A percentile compares a stretch with the other conserved stretches of the same genome.
phyloP scores from a whole-genome alignment of 2,329 filamentous ascomycete species.

The Aurifilum marmelostoma region DNA sequence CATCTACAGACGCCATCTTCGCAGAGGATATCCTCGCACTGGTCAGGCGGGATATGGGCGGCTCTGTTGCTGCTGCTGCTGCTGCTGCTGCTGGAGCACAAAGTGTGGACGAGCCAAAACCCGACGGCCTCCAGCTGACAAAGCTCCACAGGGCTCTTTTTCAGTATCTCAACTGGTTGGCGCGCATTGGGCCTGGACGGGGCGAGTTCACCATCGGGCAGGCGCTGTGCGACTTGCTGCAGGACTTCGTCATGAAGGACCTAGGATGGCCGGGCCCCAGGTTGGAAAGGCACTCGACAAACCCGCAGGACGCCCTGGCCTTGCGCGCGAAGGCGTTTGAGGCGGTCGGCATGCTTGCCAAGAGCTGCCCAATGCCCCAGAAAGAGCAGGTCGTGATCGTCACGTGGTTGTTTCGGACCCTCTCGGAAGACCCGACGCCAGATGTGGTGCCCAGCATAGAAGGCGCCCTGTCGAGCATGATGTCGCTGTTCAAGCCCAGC shows the following conservation, averaged over 20 bases:
- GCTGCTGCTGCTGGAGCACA: slow-evolving; percentile 35
- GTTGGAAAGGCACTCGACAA: slow-evolving; percentile 31
- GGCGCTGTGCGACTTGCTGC: slow-evolving; percentile 69
- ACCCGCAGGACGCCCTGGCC: slow-evolving; percentile 61
- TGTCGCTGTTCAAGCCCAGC: slow-evolving; percentile 46
- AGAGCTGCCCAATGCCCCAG: slow-evolving; percentile 61
- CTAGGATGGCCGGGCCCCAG: slow-evolving; percentile 79
- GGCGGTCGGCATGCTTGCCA: slow-evolving; percentile 80
- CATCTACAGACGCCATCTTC: slow-evolving; percentile 65
- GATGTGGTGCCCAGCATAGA: slow-evolving; percentile 87
- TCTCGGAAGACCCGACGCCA: slow-evolving; percentile 76
- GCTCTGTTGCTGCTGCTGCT: not conserved
- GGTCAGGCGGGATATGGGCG: slow-evolving; percentile 65
- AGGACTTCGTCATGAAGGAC: slow-evolving; percentile 68
- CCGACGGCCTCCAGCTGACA: slow-evolving; percentile 70
- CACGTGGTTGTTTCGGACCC: slow-evolving; percentile 79
- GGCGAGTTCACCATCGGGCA: slow-evolving; percentile 68
- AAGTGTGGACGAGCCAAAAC: slow-evolving; percentile 35
- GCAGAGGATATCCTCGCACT: slow-evolving; percentile 68
- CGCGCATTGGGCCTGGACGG: slow-evolving; percentile 66
- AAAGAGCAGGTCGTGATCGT: slow-evolving; percentile 59
- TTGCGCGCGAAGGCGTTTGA: slow-evolving; percentile 86
- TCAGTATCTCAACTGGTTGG: slow-evolving; percentile 84
- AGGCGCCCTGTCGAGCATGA: slow-evolving; percentile 79
- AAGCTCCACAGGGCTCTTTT: slow-evolving; percentile 85